Percentiles rank a stretch among this genome's conserved stretches.
Conservation (phyloP, 2,329 filamentous ascomycete genomes). For the Aphanocladium album region DNA sequence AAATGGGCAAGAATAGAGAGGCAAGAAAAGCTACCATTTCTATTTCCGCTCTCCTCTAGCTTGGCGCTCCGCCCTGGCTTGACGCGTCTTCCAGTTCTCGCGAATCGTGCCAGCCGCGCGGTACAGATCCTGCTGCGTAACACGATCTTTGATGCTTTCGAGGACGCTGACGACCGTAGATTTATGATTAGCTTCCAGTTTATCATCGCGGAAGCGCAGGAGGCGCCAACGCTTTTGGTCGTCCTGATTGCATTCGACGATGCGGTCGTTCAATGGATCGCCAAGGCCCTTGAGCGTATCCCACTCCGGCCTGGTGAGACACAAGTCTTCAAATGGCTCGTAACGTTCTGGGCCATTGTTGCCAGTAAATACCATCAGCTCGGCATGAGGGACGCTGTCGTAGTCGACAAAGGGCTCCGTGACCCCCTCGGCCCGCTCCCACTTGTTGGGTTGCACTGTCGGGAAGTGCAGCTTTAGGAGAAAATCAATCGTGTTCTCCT, state of each 20-base stretch:
- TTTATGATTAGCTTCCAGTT: conserved; percentile 84
- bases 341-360: conserved; percentile 50
- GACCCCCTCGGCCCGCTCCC: conserved; percentile 62
- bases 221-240: conserved; percentile 72
- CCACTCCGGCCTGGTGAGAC: conserved; percentile 76
- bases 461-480: conserved; percentile 74
- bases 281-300: conserved; percentile 67
- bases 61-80: conserved; percentile 26
- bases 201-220: conserved; percentile 88
- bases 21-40: neutral
- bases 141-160: conserved; percentile 80
- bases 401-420: conserved; percentile 68
- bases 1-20: neutral
- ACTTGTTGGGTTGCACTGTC: conserved; percentile 59
- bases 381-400: conserved; percentile 68
- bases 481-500: conserved; percentile 95
- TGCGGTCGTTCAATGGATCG: conserved; percentile 75
- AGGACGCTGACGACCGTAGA: conserved; percentile 80
- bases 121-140: conserved; percentile 77
- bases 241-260: conserved; percentile 88
- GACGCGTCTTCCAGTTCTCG: conserved; percentile 70
- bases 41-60: conserved; percentile 8
- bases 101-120: conserved; percentile 65
- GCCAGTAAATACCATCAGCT: conserved; percentile 66
- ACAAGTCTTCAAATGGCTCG: conserved; percentile 60